These are phyloP conservation scores for Schizonepeta tenuifolia DNA, from an alignment of 257 asterid genomes.

Conservation along the genomic window DNA sequence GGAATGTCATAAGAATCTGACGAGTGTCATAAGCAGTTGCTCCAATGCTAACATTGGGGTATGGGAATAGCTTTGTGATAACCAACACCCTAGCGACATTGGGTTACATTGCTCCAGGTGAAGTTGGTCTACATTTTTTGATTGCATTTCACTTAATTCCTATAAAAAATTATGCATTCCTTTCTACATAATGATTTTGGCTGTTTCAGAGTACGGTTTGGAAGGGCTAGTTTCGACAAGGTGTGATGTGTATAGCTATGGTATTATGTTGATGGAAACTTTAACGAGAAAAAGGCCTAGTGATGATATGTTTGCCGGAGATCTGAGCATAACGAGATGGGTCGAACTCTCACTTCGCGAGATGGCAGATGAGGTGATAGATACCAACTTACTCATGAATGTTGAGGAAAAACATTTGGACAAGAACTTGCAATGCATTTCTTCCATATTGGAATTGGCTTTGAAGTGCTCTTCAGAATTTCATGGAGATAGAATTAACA, in stretches of 20 bases:
- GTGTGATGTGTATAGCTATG: slow-evolving; percentile 14
- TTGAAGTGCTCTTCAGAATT: not conserved
- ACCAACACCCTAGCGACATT: not conserved
- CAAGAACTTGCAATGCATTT: not conserved
- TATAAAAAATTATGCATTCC: not conserved
- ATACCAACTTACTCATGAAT: not conserved
- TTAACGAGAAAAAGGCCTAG: not conserved
- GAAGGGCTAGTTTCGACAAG: slow-evolving; percentile 7
- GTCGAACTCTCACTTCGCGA: not conserved
- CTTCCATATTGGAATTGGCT: not conserved
- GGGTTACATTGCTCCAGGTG: slow-evolving; percentile 13
- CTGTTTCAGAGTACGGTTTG: not conserved
- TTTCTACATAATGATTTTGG: not conserved
- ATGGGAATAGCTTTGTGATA: not conserved
- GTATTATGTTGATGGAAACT: slow-evolving; percentile 8
- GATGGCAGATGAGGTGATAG: not conserved
- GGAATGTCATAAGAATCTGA: slow-evolving; percentile 44
- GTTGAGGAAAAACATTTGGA: not conserved
- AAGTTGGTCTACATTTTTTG: too few species aligned
- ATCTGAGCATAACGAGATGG: not conserved
- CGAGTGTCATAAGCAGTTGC: slow-evolving; percentile 39
- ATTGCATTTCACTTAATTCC: not conserved
- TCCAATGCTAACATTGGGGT: slow-evolving; percentile 30
- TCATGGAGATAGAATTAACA: not conserved
- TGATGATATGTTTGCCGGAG: not conserved